Evolutionary conservation across 179 eudicot species (phyloP), one percentile per base, ranked within the genome.

Genomic region (Camellia oleifera): DNA sequence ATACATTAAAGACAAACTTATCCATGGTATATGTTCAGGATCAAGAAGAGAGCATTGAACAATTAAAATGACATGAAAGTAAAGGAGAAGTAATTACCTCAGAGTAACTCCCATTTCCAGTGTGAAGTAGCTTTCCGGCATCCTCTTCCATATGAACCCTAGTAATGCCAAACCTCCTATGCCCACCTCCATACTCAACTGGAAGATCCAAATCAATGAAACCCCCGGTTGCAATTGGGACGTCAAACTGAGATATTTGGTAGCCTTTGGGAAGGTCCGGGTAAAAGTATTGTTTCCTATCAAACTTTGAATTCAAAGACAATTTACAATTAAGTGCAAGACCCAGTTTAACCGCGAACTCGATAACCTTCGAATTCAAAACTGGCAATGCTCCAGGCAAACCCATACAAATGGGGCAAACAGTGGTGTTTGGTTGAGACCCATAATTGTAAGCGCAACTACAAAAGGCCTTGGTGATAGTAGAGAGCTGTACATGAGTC

Each of bases 71-170:
- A 75, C 60, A 42, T 42, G 15, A 58, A 15, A 65, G 50, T 12
- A 69, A 71, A 69, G 76, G 52, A 18, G 2, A 42, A 81, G 75
- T 65, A 79, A 68, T 82, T 88, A 82, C 98, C 98, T 91, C 95
- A 69, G 98, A 95, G 83, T 83, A 86, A 83, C 86, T 90, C 54
- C 90, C 95, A 80, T 86, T 85, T n/a, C 88, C 97, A 0, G 93
- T 78, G 81, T 95, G 98, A 75, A 95, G 90, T 75, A 92, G 85
- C 83, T 95, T 95, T 72, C 98, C 98, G 17, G 98, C 98, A 90
- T 95, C 98, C 86, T 95, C 98, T 81, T 95, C 98, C 94, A 95
- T 93, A 87, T 95, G 98, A 57, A 95, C 98, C 75, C 98, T 87
- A 58, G 98, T 95, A 20, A 95, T 84, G 72, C 98, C 98, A 82